Conservation (phyloP, 1,139 yeast species). For the Nakaseomyces nivariensis region DNA sequence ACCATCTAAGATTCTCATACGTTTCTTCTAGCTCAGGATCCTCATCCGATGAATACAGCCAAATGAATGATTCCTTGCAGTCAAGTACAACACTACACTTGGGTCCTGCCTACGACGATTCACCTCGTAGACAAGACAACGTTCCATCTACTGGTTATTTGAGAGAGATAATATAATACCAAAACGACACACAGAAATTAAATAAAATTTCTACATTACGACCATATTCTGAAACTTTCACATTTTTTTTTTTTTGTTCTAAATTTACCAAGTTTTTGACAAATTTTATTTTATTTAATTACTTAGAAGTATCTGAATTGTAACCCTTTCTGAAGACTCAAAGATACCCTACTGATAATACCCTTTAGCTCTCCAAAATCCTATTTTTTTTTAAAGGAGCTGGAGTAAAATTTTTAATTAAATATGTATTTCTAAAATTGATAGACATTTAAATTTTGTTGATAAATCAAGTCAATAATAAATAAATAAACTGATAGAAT, state of each 20-base stretch:
- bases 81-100: constrained; percentile 8
- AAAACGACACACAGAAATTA: neutral
- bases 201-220: neutral
- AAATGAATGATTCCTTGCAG: constrained; percentile 6
- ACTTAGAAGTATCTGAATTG: too few relatives aligned
- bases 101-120: constrained; percentile 2
- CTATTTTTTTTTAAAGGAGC: too few relatives aligned
- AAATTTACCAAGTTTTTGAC: neutral
- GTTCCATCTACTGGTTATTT: constrained; percentile 7
- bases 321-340: too few relatives aligned
- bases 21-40: constrained; percentile 8
- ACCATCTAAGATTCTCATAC: constrained; percentile 8
- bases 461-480: too few relatives aligned
- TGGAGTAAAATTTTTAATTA: too few relatives aligned
- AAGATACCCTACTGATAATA: too few relatives aligned
- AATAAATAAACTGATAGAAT: too few relatives aligned
- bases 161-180: constrained; percentile 10
- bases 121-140: neutral
- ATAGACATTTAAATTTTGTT: too few relatives aligned
- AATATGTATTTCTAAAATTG: too few relatives aligned
- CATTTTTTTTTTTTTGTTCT: neutral
- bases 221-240: neutral
- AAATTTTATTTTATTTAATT: too few relatives aligned
- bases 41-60: constrained; percentile 6
- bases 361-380: too few relatives aligned